These are phyloP conservation scores for Fusarium continuum DNA, from an alignment of 2,329 filamentous ascomycete genomes.

Conservation along the genomic window DNA sequence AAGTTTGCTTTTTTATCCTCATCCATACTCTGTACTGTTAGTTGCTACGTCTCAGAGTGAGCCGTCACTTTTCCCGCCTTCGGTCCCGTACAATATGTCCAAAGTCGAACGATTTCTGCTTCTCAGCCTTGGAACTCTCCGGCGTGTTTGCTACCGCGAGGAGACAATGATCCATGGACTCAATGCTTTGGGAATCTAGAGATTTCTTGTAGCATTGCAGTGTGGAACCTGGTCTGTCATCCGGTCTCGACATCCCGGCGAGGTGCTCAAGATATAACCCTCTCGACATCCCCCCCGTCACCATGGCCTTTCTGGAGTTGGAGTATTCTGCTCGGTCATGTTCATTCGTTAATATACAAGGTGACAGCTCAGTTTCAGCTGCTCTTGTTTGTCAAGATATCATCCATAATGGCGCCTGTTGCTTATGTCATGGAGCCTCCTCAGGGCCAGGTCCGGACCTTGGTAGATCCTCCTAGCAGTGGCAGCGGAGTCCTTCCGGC, in stretches of 20 bases:
- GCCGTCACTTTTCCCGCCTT: slow-evolving; percentile 34
- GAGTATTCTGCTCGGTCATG: slow-evolving; percentile 8
- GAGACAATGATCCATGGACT: background rate
- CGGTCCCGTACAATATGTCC: background rate
- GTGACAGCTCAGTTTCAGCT: slow-evolving; percentile 11
- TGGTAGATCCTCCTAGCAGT: slow-evolving; percentile 35
- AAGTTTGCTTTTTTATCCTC: slow-evolving; percentile 15
- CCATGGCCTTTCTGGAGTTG: background rate
- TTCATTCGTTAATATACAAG: slow-evolving; percentile 8
- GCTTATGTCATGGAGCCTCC: slow-evolving; percentile 54
- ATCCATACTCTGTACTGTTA: background rate
- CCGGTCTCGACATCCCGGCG: slow-evolving; percentile 6
- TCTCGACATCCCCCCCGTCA: slow-evolving; percentile 17
- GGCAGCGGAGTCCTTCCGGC: slow-evolving; percentile 35
- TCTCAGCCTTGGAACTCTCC: slow-evolving; percentile 21
- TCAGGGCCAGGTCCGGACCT: slow-evolving; percentile 36
- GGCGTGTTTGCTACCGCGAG: slow-evolving; percentile 4
- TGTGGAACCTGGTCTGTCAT: slow-evolving; percentile 16
- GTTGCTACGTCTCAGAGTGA: slow-evolving; percentile 25
- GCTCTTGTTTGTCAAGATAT: background rate
- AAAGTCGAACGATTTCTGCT: slow-evolving; percentile 35
- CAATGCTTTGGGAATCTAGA: slow-evolving; percentile 7
- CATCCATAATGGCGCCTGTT: slow-evolving; percentile 64
- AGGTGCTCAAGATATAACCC: slow-evolving; percentile 29
- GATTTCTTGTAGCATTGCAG: slow-evolving; percentile 8